phyloP scores from a whole-genome alignment of 768 basidiomycete genomes.

The Boletus subcaerulescens region DNA sequence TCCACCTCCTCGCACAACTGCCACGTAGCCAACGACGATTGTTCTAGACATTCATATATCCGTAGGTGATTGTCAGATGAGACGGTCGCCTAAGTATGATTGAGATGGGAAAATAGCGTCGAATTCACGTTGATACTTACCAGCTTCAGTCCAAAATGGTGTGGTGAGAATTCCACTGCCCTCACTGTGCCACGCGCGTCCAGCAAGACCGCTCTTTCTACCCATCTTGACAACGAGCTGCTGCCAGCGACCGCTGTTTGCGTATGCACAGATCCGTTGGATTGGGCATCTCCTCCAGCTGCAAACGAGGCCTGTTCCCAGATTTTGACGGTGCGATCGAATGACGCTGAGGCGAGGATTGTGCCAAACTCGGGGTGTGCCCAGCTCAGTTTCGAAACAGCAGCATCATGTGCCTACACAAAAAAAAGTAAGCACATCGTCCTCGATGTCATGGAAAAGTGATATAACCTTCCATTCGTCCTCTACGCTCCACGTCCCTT shows the following conservation, averaged over 20 bases:
- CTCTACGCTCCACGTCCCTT: conserved; percentile 72
- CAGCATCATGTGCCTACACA: conserved; percentile 90
- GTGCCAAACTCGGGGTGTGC: conserved; percentile 92
- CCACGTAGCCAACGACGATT: conserved; percentile 68
- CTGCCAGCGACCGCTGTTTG: conserved; percentile 14
- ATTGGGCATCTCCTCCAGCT: conserved; percentile 26
- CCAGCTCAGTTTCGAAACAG: conserved; percentile 81
- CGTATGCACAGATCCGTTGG: conserved; percentile 20
- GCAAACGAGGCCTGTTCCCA: conserved; percentile 67
- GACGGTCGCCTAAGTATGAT: conserved; percentile 65
- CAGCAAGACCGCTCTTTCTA: conserved; percentile 66
- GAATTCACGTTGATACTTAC: conserved; percentile 41
- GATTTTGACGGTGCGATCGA: conserved; percentile 89
- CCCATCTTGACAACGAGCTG: conserved; percentile 54
- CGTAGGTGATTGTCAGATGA: conserved; percentile 85
- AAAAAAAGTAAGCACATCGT: conserved; percentile 2
- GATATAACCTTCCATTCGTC: conserved; percentile 89
- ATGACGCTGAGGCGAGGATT: conserved; percentile 82
- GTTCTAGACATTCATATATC: conserved; percentile 88
- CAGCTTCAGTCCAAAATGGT: conserved; percentile 84
- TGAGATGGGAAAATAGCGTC: not conserved
- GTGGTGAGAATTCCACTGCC: conserved; percentile 82
- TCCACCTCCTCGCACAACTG: conserved; percentile 77
- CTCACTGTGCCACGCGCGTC: conserved; percentile 88
- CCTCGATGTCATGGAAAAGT: not conserved